Conservation (phyloP, 805 yeast species). For the Ogataea ramenticola region DNA sequence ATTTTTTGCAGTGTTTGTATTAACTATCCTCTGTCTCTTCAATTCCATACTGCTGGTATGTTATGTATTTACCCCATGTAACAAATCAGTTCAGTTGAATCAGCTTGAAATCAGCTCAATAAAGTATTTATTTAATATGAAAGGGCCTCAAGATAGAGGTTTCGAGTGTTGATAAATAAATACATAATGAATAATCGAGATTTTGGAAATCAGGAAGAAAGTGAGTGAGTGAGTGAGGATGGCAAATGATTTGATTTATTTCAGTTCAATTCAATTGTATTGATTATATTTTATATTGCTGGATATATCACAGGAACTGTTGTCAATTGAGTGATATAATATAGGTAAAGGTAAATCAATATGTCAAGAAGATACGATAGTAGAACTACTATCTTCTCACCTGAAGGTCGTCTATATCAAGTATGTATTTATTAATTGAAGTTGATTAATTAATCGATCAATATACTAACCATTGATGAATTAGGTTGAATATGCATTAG, state of each 20-base stretch:
- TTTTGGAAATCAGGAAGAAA: not conserved
- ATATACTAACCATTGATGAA: too few species aligned
- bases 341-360: too few species aligned
- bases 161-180: not conserved
- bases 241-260: not conserved
- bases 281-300: not conserved
- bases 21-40: not conserved
- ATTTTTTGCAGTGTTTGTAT: too few species aligned
- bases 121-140: too few species aligned
- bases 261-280: too few species aligned
- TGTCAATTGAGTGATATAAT: not conserved
- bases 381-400: conserved; percentile 97
- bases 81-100: too few species aligned
- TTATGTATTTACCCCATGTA: too few species aligned
- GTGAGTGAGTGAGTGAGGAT: not conserved
- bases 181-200: not conserved
- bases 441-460: not conserved
- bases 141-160: too few species aligned
- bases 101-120: too few species aligned
- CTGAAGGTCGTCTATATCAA: conserved; percentile 97
- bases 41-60: not conserved
- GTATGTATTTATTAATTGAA: conserved; percentile 28
- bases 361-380: conserved; percentile 97
- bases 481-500: conserved; percentile 89
- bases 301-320: too few species aligned